Conservation (phyloP, 164 flowering plant species). For the Aristolochia contorta region DNA sequence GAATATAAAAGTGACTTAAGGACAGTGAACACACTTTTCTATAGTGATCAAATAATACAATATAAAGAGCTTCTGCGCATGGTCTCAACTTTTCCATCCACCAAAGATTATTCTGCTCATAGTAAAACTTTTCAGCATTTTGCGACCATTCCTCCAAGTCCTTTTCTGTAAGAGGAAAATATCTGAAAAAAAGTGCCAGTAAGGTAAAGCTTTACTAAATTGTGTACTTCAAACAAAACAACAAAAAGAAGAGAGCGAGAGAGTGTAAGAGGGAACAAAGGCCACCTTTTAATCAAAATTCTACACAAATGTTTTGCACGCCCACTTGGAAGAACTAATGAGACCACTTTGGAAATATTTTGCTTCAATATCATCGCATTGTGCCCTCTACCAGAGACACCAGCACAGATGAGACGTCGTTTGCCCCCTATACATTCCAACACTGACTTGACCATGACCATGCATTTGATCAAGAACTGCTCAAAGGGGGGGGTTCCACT, state of each 20-base stretch:
- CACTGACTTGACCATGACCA: constrained; percentile 74
- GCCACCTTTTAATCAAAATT: constrained; percentile 74
- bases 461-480: constrained; percentile 76
- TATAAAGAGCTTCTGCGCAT: constrained; percentile 96
- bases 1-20: neutral
- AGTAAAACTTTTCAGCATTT: constrained; percentile 84
- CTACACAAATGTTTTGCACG: constrained; percentile 72
- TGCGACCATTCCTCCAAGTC: constrained; percentile 90
- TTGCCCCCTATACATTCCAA: constrained; percentile 91
- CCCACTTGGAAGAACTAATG: constrained; percentile 68
- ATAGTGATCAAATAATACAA: constrained; percentile 85
- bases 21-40: constrained; percentile 47
- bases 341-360: constrained; percentile 50
- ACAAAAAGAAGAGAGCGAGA: neutral
- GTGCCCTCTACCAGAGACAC: constrained; percentile 57
- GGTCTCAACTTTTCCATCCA: constrained; percentile 95
- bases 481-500: constrained; percentile 49
- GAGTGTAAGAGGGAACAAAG: neutral
- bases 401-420: constrained; percentile 66
- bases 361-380: constrained; percentile 73
- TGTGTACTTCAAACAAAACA: neutral
- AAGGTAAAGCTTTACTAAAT: neutral
- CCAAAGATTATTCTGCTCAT: constrained; percentile 92
- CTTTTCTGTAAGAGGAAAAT: constrained; percentile 67
- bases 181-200: constrained; percentile 35